Evolutionary conservation across 768 basidiomycete genomes (phyloP).

Genomic region (Rhodocollybia butyracea): DNA sequence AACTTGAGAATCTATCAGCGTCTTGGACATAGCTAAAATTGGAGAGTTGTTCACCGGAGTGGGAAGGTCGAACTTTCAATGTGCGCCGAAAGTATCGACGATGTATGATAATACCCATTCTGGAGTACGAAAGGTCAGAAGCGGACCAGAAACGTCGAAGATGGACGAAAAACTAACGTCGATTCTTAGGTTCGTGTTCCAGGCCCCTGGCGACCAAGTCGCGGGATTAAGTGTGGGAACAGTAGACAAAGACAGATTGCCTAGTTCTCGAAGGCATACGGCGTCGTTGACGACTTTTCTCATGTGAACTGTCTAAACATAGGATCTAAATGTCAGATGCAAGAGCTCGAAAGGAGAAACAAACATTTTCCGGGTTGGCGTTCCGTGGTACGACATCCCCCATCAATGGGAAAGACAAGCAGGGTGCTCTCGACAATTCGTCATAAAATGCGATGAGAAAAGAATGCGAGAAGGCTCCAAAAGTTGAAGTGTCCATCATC

Average conservation of each 20-base stretch:
- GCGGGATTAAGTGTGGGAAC: constrained; percentile 47
- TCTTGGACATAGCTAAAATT: not conserved
- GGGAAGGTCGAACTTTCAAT: constrained; percentile 59
- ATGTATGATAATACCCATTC: constrained; percentile 42
- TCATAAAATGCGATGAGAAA: constrained; percentile 63
- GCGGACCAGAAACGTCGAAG: constrained; percentile 13
- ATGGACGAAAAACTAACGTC: constrained; percentile 24
- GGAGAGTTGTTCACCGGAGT: constrained; percentile 39
- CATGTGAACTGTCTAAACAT: constrained; percentile 29
- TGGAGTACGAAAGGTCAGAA: constrained; percentile 9
- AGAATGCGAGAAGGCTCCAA: constrained; percentile 62
- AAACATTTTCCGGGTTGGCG: constrained; percentile 25
- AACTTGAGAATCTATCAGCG: constrained; percentile 20
- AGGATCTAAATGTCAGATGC: constrained; percentile 11
- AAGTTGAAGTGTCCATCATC: constrained; percentile 55
- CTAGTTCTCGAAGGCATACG: constrained; percentile 48
- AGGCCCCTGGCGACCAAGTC: constrained; percentile 34
- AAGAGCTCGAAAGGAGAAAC: not conserved
- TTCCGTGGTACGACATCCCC: constrained; percentile 37
- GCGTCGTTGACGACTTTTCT: constrained; percentile 60
- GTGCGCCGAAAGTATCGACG: constrained; percentile 57
- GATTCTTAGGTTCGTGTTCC: constrained; percentile 16
- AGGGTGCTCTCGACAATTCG: constrained; percentile 62
- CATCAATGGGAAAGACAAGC: constrained; percentile 54
- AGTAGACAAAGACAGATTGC: constrained; percentile 46